Evolutionary conservation across 371 early-diverging fungal species (phyloP).

Genomic region (Fennellomyces sp.): DNA sequence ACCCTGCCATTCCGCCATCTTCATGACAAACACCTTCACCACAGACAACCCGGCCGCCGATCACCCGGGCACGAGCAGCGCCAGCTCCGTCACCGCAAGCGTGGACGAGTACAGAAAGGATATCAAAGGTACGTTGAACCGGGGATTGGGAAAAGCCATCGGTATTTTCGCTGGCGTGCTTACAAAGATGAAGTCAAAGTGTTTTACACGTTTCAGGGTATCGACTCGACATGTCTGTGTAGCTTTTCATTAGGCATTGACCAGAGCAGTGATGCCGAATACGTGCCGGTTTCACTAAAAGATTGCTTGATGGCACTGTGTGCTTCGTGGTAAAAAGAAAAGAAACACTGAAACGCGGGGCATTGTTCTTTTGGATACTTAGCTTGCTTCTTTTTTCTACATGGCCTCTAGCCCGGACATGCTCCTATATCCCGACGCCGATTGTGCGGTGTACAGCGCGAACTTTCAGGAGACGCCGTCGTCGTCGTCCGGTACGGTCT

Average conservation of each 20-base stretch:
- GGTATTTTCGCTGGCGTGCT: background rate
- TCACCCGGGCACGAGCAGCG: background rate
- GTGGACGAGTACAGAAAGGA: background rate
- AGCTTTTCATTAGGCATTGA: slow-evolving; percentile 21
- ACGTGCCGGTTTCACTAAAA: slow-evolving; percentile 33
- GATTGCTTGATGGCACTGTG: slow-evolving; percentile 44
- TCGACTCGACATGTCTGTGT: slow-evolving; percentile 41
- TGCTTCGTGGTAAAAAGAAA: slow-evolving; percentile 37
- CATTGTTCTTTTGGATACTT: background rate
- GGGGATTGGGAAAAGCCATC: slow-evolving; percentile 1
- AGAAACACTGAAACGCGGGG: slow-evolving; percentile 13
- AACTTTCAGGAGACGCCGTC: slow-evolving; percentile 38
- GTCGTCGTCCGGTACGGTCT: slow-evolving; percentile 23
- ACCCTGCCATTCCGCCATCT: background rate
- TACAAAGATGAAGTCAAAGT: slow-evolving; percentile 31
- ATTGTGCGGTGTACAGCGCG: slow-evolving; percentile 48
- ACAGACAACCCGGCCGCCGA: slow-evolving; percentile 2
- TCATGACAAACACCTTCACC: slow-evolving; percentile 1
- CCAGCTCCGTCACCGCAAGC: background rate
- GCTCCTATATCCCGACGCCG: slow-evolving; percentile 44
- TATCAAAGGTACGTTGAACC: slow-evolving; percentile 1
- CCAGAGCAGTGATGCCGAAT: slow-evolving; percentile 13
- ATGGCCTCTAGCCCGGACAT: slow-evolving; percentile 46
- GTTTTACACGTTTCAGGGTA: slow-evolving; percentile 33
- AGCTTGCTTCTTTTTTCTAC: background rate